A percentile compares a stretch with the other conserved stretches of the same genome.
Conservation (phyloP, 2,329 filamentous ascomycete species). For the Davidsoniella virescens region DNA sequence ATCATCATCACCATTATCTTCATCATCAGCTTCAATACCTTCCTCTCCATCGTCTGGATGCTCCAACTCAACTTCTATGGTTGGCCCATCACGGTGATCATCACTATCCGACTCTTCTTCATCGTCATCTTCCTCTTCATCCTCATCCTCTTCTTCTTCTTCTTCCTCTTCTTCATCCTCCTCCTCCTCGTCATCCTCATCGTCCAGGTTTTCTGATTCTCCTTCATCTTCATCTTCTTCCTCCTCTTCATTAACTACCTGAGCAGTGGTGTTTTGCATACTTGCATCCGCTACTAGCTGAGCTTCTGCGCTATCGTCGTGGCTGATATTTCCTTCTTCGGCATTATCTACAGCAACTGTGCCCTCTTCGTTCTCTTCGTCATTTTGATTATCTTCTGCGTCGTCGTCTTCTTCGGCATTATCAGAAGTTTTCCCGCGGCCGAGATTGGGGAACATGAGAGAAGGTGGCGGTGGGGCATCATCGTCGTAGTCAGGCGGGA, state of each 20-base stretch:
- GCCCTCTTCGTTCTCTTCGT: background rate
- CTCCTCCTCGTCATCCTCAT: constrained; percentile 15
- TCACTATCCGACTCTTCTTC: constrained; percentile 10
- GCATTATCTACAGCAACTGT: background rate
- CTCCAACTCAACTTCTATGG: constrained; percentile 2
- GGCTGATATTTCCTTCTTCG: background rate
- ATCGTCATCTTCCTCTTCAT: constrained; percentile 14
- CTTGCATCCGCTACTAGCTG: too few species aligned
- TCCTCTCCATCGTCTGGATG: constrained; percentile 13
- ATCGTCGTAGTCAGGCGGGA: constrained; percentile 41
- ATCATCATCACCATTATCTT: background rate
- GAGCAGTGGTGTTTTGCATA: too few species aligned
- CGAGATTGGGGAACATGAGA: constrained; percentile 33
- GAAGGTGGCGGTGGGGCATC: constrained; percentile 31
- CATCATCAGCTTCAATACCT: constrained; percentile 8
- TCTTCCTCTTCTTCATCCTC: constrained; percentile 16
- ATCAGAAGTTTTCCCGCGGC: constrained; percentile 13
- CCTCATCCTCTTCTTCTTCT: constrained; percentile 18
- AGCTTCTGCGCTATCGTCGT: background rate
- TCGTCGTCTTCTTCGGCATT: background rate
- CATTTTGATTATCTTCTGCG: background rate
- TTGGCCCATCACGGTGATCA: constrained; percentile 10
- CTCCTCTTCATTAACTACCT: constrained; percentile 4
- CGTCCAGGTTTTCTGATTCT: constrained; percentile 11
- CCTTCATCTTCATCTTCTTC: constrained; percentile 14